These are phyloP conservation scores for Tilletia indica DNA, from an alignment of 1,284 basidiomycete species.

Conservation along the genomic window DNA sequence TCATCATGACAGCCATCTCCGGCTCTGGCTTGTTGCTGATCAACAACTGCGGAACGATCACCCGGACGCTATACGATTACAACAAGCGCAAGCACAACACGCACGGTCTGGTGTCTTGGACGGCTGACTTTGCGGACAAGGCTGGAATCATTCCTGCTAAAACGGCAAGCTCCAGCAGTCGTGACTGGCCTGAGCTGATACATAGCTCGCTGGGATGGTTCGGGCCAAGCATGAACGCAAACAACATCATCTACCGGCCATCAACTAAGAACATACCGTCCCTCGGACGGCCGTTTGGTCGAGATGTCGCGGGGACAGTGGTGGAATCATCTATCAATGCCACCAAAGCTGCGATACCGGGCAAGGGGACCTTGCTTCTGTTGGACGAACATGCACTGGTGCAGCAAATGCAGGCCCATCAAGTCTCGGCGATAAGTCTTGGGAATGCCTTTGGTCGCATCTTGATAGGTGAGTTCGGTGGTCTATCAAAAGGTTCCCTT, in stretches of 20 bases:
- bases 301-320: neutral
- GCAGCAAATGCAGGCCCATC: constrained; percentile 71
- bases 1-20: constrained; percentile 72
- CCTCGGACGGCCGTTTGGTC: constrained; percentile 33
- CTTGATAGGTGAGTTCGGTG: constrained; percentile 64
- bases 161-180: neutral
- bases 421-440: constrained; percentile 70
- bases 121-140: neutral
- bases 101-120: neutral
- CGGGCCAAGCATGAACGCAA: neutral
- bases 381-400: constrained; percentile 59
- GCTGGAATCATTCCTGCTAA: neutral
- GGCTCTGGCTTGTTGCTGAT: constrained; percentile 77
- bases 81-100: constrained; percentile 57
- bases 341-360: neutral
- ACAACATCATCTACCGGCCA: constrained; percentile 7
- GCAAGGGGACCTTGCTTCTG: neutral
- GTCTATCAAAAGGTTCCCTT: neutral
- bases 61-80: constrained; percentile 75
- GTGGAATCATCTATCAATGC: neutral
- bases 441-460: constrained; percentile 81
- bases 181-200: constrained; percentile 6
- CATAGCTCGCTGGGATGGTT: neutral
- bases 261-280: neutral
- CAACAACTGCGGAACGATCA: constrained; percentile 90